Percentiles rank a stretch among this genome's conserved stretches.
phyloP scores from a whole-genome alignment of 2,329 filamentous ascomycete genomes.

The Aphanocladium album region DNA sequence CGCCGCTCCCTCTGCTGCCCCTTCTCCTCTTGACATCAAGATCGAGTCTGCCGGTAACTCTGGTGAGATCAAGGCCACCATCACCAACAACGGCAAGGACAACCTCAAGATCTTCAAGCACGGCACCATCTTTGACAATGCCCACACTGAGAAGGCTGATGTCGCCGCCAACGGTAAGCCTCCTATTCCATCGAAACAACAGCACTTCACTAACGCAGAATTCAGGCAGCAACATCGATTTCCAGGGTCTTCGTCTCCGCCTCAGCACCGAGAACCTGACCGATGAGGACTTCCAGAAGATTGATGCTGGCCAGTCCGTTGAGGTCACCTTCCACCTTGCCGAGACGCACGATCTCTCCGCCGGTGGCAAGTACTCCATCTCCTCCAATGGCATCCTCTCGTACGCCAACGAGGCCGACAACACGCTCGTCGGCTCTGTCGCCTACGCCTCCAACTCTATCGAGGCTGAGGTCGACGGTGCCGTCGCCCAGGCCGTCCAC shows the following conservation, averaged over 20 bases:
- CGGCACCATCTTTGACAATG: constrained; percentile 43
- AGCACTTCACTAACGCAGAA: background rate
- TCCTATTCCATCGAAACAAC: background rate
- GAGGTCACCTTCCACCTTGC: constrained; percentile 51
- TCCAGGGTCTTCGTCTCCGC: constrained; percentile 46
- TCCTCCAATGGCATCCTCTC: constrained; percentile 52
- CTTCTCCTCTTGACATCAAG: constrained; percentile 30
- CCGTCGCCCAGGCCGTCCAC: constrained; percentile 41
- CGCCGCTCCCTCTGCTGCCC: constrained; percentile 25
- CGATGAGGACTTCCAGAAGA: constrained; percentile 45
- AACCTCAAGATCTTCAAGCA: constrained; percentile 43
- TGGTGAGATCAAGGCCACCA: constrained; percentile 38
- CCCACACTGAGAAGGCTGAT: constrained; percentile 34
- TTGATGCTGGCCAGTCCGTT: constrained; percentile 45
- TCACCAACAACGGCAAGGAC: constrained; percentile 42
- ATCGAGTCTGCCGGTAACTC: constrained; percentile 41
- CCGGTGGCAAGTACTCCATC: constrained; percentile 52
- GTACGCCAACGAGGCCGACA: constrained; percentile 47
- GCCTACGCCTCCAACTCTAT: constrained; percentile 53
- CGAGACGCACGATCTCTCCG: constrained; percentile 47
- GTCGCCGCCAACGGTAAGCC: constrained; percentile 5
- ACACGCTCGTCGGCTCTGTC: constrained; percentile 49
- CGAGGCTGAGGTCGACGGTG: constrained; percentile 45
- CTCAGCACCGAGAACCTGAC: constrained; percentile 37
- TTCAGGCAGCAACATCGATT: constrained; percentile 19